These are phyloP conservation scores for Arctium lappa DNA, from an alignment of 129 eudicot species.

Conservation along the genomic window DNA sequence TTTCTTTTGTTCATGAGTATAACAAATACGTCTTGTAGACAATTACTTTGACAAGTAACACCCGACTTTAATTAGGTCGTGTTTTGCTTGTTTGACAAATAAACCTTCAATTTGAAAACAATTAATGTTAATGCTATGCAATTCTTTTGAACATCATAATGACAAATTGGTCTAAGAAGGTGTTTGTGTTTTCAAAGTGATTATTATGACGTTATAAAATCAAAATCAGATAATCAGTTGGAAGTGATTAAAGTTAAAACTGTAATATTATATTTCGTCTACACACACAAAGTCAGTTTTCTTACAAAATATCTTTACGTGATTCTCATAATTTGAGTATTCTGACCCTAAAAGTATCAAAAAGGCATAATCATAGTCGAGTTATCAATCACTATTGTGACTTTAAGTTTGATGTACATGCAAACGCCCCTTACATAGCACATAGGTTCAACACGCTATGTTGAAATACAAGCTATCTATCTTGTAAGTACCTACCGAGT, in stretches of 20 bases:
- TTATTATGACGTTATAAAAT: background rate
- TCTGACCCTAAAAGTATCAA: background rate
- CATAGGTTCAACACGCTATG: background rate
- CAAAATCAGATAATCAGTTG: background rate
- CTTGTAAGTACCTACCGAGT: background rate
- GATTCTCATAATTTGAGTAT: background rate
- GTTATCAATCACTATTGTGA: no score
- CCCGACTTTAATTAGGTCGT: background rate
- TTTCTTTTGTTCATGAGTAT: background rate
- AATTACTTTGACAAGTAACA: background rate
- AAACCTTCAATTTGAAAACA: background rate
- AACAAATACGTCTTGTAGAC: background rate
- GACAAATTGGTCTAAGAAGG: background rate
- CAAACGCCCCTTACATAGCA: no score
- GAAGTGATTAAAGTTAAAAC: no score
- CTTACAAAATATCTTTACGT: background rate
- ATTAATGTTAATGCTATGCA: background rate
- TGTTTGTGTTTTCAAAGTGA: background rate
- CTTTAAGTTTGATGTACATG: no score
- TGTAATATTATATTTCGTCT: no score
- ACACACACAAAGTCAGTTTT: no score
- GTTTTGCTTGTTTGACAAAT: background rate
- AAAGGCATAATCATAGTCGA: background rate
- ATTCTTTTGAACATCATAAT: background rate
- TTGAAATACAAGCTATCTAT: background rate